Percentiles rank a stretch among this genome's conserved stretches.
Evolutionary conservation across 2,329 filamentous ascomycete species (phyloP).

Genomic region (Pseudogymnoascus destructans): DNA sequence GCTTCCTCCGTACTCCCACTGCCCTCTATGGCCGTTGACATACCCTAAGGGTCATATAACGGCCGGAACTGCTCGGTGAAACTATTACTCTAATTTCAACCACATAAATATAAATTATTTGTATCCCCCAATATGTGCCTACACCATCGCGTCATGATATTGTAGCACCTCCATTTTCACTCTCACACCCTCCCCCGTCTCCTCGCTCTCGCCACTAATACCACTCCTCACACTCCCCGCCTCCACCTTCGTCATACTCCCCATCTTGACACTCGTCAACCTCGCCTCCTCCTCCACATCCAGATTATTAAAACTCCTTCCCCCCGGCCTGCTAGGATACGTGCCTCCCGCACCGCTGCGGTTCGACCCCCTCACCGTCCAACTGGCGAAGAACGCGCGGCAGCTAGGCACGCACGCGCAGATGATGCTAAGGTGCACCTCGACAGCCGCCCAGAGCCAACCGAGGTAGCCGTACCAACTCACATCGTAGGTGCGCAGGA

Average conservation of each 20-base stretch:
- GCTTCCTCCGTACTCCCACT: constrained; percentile 5
- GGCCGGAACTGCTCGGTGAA: background rate
- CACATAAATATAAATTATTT: background rate
- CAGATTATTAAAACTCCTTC: background rate
- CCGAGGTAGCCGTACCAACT: background rate
- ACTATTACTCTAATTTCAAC: background rate
- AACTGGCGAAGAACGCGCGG: constrained; percentile 1
- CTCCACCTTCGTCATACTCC: background rate
- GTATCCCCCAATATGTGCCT: background rate
- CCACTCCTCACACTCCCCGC: constrained; percentile 3
- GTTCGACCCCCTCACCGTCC: background rate
- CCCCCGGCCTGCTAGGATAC: background rate
- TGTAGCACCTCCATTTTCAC: constrained; percentile 5
- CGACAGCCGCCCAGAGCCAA: background rate
- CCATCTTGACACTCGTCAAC: background rate
- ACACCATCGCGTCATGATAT: background rate
- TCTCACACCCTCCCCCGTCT: background rate
- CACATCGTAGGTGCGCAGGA: background rate
- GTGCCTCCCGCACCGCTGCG: background rate
- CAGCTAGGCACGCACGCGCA: constrained; percentile 5
- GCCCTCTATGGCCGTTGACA: background rate
- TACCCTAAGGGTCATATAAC: background rate
- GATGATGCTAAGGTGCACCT: background rate
- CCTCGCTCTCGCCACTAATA: background rate
- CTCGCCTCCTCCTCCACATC: background rate